Base-by-base conservation (phyloP, 2,329 filamentous ascomycete genomes). In the Cordyceps farinosa region DNA sequence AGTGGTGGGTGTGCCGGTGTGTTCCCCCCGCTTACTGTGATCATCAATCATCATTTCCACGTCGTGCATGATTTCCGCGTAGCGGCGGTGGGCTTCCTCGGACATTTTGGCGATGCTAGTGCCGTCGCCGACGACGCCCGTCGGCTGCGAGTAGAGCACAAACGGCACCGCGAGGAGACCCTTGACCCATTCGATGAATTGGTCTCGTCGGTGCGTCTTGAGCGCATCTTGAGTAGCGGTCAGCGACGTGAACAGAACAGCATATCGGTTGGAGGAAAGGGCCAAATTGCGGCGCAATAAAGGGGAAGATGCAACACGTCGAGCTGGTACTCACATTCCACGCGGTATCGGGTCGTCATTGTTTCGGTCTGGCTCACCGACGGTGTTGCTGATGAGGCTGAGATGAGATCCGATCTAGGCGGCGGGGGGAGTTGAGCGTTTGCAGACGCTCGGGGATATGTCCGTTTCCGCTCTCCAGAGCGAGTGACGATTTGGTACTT, bases 171-270 rank as follows among this genome's bases (percentile, higher is more conserved):
- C 95, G 13, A 98, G 82, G 4, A 98, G 84, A 45, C 90, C 91
- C 78, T 99, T 98, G 81, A 98, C 91, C 94, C 94, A 98, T 89
- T 97, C 83, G 77, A 92, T 92, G 71, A 97, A 87, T 75, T 97
- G 93, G 75, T 97, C 93, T 73, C 93, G 84, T 62, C 93, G 86
- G 79, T 97, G 93, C 59, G 92, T 94, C 84, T 96, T 87, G 71
- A 85, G 80, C 53, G 84, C 82, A 79, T 87, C 84, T 22, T 87
- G 67, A 34, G 61, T 60, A 9, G n/a, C n/a, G 27, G 27, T 61
- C 59, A 58, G 17, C 30, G 62, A 64, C 27, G 11, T 34, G 47
- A 42, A 8, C 15, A 29, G 40, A 6, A 7, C 22, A 36, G 34
- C 3, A 22, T 8, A 5, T 27, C 9, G 17, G 17, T 27, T 5